These are phyloP conservation scores for Diaporthe helianthi DNA, from an alignment of 2,329 filamentous ascomycete genomes.

Conservation along the genomic window DNA sequence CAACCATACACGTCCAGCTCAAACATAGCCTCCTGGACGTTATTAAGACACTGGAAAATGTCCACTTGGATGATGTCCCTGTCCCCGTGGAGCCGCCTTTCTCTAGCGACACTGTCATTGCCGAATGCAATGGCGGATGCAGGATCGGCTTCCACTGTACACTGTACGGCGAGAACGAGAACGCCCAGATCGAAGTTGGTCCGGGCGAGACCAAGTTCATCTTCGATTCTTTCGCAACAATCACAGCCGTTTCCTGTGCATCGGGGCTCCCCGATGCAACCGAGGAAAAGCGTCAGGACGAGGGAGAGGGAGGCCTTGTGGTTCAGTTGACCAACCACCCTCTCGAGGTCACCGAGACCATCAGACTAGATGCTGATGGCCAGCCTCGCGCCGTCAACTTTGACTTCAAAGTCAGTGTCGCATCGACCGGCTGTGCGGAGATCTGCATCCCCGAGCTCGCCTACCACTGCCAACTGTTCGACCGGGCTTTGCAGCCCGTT, in stretches of 20 bases:
- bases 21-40: background rate
- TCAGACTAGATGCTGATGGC: background rate
- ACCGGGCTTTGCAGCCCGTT: background rate
- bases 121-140: background rate
- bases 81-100: background rate
- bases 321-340: constrained; percentile 4
- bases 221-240: background rate
- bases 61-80: background rate
- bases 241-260: background rate
- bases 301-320: background rate
- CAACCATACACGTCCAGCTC: constrained; percentile 3
- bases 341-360: constrained; percentile 6
- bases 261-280: background rate
- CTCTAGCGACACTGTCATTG: background rate
- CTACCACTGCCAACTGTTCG: constrained; percentile 2
- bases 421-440: background rate
- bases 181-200: background rate
- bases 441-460: constrained; percentile 5
- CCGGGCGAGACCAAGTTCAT: constrained; percentile 7
- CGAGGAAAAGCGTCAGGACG: background rate
- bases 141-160: constrained; percentile 7
- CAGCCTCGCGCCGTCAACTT: background rate
- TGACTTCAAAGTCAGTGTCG: background rate
- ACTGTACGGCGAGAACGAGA: background rate
- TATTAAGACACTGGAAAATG: background rate